Conservation (phyloP, 331 rosid species). For the Phaseolus coccineus region DNA sequence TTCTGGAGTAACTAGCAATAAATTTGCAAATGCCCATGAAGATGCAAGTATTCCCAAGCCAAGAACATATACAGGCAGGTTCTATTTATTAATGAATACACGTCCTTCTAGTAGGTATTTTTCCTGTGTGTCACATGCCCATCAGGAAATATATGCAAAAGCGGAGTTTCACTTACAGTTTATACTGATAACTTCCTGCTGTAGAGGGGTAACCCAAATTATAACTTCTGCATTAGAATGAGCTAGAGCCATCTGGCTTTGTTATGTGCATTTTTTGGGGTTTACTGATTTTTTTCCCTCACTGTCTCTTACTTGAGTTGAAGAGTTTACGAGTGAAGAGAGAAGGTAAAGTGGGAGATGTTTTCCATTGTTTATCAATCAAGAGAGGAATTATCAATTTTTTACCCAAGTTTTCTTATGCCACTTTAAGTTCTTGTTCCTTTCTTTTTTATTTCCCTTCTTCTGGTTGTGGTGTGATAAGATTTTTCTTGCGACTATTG, state of each 20-base stretch:
- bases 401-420: background rate
- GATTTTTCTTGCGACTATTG: background rate
- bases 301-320: background rate
- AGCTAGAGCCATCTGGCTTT: background rate
- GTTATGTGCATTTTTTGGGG: background rate
- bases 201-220: background rate
- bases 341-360: constrained; percentile 25
- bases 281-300: background rate
- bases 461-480: background rate
- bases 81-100: constrained; percentile 37
- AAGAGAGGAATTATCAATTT: background rate
- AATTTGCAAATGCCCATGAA: constrained; percentile 43
- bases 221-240: constrained; percentile 26
- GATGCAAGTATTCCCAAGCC: constrained; percentile 50
- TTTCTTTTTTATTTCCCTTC: background rate
- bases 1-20: constrained; percentile 64
- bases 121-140: background rate
- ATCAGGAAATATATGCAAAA: constrained; percentile 1
- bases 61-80: constrained; percentile 64
- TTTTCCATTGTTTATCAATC: constrained; percentile 16
- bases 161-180: constrained; percentile 21
- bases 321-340: constrained; percentile 9
- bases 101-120: constrained; percentile 23
- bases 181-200: constrained; percentile 10
- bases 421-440: background rate